phyloP scores from a whole-genome alignment of 352 stramenopile genomes.

The Globisporangium splendens region DNA sequence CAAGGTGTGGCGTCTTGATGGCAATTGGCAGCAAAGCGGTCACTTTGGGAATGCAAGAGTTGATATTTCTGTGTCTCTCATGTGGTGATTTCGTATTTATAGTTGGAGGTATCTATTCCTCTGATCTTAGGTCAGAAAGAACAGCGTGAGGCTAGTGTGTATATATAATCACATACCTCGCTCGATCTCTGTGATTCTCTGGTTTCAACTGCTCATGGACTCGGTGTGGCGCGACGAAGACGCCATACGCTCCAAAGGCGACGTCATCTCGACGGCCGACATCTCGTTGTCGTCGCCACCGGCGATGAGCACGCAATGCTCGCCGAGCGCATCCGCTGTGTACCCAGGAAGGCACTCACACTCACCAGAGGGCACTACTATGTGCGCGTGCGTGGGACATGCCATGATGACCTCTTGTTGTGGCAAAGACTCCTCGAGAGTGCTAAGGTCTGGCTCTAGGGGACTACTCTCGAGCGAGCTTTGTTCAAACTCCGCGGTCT shows the following conservation, averaged over 20 bases:
- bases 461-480: no score
- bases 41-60: no score
- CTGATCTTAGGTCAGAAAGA: no score
- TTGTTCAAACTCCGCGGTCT: no score
- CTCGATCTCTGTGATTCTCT: not conserved
- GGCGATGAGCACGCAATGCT: constrained; percentile 28
- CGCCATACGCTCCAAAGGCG: not conserved
- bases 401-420: not conserved
- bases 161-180: no score
- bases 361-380: constrained; percentile 19
- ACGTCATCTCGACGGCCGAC: not conserved
- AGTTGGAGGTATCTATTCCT: not conserved
- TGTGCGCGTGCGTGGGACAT: constrained; percentile 36
- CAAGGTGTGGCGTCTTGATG: no score
- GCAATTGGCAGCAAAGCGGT: no score
- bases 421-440: no score
- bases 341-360: constrained; percentile 48
- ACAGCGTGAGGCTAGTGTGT: no score
- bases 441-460: no score
- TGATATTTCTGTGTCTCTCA: no score
- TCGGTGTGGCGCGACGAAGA: not conserved
- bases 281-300: not conserved
- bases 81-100: constrained; percentile 2
- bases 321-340: constrained; percentile 21
- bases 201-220: constrained; percentile 3